Base-by-base conservation (phyloP, 257 asterid species). In the Ilex aquifolium region DNA sequence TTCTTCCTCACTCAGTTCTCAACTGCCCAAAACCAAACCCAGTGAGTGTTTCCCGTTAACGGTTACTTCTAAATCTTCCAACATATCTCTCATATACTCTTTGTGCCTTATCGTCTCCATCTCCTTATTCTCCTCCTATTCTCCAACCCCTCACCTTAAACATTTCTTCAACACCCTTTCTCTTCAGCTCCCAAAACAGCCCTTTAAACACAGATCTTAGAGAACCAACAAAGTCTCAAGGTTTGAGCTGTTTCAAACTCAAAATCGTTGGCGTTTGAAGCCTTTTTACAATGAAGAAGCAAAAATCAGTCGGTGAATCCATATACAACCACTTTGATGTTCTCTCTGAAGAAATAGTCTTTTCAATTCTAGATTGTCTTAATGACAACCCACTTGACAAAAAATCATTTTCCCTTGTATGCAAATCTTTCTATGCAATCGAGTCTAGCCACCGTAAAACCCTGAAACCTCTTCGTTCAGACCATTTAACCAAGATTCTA, bases 361-460 rank as follows among this genome's bases (percentile, higher is more conserved):
- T 82, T 71, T 27, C 69, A 7, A 69, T 91, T 65, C 89, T 91
- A 8, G 95, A 88, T 75, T 74, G 71, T 71, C 84, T 91, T 48
- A 62, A 67, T 27, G 95, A 79, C 10, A 69, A 84, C 88, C 90
- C 95, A 46, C 61, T 74, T n/a, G 97, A 88, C 56, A 83, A 53
- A 51, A 91, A 91, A 66, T 79, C 95, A 2, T 88, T 91, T 60
- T 88, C 98, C 15, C 89, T 86, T 3, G 98, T 85, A 59, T 83
- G 89, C 72, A 80, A 75, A 32, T 80, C 95, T 3, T 86, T 91
- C 62, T 67, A 82, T 55, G 60, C 72, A n/a, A 60, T 80, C 44
- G 98, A 91, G 67, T 83, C 89, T 57, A 83, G 75, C 39, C 92
- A 88, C 27, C 73, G 98, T 65, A 84, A 77, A 59, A 56, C 60